These are phyloP conservation scores for Neopestalotiopsis clavispora DNA, from an alignment of 2,329 filamentous ascomycete genomes.

Conservation along the genomic window DNA sequence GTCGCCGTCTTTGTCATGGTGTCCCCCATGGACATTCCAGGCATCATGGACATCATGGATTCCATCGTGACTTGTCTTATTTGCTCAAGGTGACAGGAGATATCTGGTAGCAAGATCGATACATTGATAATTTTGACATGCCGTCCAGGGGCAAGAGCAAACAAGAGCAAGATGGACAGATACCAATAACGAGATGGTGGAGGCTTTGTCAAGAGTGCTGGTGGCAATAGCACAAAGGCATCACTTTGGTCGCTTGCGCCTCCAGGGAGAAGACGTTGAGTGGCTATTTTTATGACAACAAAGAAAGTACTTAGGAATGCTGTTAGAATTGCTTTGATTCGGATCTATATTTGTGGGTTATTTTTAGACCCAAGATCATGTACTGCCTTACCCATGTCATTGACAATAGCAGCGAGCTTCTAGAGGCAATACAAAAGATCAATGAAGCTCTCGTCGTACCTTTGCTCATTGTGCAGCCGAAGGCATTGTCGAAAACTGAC, in stretches of 20 bases:
- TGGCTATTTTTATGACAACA: conserved; percentile 8
- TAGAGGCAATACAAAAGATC: neutral
- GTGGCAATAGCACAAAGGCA: conserved; percentile 10
- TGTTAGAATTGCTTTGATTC: neutral
- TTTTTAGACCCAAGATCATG: conserved; percentile 2
- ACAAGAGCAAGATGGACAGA: neutral
- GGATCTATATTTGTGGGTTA: neutral
- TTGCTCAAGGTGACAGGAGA: neutral
- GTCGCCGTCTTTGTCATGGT: neutral
- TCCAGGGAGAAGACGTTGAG: neutral
- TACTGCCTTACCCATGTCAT: neutral
- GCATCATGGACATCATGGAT: conserved; percentile 16
- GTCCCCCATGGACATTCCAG: conserved; percentile 17
- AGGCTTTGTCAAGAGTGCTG: neutral
- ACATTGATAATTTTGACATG: neutral
- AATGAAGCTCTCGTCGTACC: neutral
- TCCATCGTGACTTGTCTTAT: neutral
- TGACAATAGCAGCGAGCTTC: neutral
- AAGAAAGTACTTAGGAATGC: conserved; percentile 1
- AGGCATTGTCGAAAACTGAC: neutral
- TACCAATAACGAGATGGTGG: neutral
- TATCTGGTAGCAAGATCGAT: neutral
- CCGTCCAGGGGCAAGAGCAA: neutral
- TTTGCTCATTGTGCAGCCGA: neutral
- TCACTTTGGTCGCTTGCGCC: conserved; percentile 2